A percentile compares a stretch with the other conserved stretches of the same genome.
phyloP scores from a whole-genome alignment of 768 basidiomycete species.

The Boletus vermiculosoides region DNA sequence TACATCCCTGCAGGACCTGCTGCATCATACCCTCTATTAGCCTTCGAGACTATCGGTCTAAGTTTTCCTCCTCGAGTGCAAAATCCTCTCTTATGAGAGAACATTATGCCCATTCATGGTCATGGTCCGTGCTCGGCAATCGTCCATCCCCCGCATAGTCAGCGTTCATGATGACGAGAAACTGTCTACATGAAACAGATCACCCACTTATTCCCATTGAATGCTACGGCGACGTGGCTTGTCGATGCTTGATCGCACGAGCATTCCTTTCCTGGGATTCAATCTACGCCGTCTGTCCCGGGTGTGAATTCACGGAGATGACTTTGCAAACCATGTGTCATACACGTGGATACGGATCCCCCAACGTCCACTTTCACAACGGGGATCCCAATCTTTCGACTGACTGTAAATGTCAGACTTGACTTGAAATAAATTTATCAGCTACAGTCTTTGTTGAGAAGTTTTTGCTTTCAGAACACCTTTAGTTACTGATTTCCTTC shows the following conservation, averaged over 20 bases:
- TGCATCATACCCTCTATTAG: neutral
- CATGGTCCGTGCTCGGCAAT: neutral
- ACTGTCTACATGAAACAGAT: conserved; percentile 12
- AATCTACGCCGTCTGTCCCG: neutral
- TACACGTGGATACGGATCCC: conserved; percentile 5
- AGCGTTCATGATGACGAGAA: conserved; percentile 18
- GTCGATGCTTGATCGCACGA: conserved; percentile 1
- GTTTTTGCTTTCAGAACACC: neutral
- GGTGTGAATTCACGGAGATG: conserved; percentile 26
- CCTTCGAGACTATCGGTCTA: neutral
- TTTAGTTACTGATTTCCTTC: neutral
- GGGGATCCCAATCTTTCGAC: neutral
- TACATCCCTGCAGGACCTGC: conserved; percentile 4
- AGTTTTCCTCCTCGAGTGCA: neutral
- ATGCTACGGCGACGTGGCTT: conserved; percentile 5
- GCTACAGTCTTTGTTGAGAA: neutral
- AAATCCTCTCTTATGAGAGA: neutral
- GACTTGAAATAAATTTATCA: neutral
- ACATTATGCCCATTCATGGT: neutral
- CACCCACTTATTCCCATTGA: conserved; percentile 23
- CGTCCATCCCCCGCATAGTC: conserved; percentile 13
- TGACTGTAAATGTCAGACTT: neutral
- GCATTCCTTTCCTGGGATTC: neutral
- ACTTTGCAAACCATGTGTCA: conserved; percentile 6
- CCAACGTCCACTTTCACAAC: neutral